Conservation (phyloP, 345 rosid genomes). For the Barbarea vulgaris region DNA sequence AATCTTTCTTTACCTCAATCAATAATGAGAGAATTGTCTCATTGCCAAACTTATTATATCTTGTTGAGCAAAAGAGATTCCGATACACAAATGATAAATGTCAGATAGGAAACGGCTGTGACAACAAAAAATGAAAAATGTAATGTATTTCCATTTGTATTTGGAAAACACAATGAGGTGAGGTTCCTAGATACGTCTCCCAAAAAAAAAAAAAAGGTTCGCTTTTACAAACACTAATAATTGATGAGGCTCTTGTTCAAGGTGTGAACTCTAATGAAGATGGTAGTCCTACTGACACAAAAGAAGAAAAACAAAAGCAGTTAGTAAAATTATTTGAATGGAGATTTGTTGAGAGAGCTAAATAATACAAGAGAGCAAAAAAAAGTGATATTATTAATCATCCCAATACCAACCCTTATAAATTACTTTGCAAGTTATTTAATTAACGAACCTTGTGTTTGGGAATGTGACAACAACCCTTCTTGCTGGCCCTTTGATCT, state of each 20-base stretch:
- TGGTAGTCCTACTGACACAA: slow-evolving; percentile 13
- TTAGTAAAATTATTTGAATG: neutral
- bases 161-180: neutral
- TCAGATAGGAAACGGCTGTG: neutral
- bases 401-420: neutral
- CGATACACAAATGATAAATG: neutral
- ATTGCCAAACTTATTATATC: neutral
- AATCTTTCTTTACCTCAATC: neutral
- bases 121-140: neutral
- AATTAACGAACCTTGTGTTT: slow-evolving; percentile 52
- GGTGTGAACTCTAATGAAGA: slow-evolving; percentile 7
- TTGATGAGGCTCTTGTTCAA: slow-evolving; percentile 2
- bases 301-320: neutral
- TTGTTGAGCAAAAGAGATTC: neutral
- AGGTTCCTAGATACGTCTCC: neutral
- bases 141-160: neutral
- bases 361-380: neutral
- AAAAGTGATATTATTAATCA: neutral
- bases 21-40: neutral
- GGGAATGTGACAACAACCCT: slow-evolving; percentile 27
- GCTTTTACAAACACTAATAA: slow-evolving; percentile 5
- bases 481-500: slow-evolving; percentile 46
- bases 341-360: neutral
- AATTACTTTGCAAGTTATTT: neutral
- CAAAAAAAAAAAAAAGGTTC: neutral